Conservation (phyloP, 345 rosid genomes). For the Punica granatum region DNA sequence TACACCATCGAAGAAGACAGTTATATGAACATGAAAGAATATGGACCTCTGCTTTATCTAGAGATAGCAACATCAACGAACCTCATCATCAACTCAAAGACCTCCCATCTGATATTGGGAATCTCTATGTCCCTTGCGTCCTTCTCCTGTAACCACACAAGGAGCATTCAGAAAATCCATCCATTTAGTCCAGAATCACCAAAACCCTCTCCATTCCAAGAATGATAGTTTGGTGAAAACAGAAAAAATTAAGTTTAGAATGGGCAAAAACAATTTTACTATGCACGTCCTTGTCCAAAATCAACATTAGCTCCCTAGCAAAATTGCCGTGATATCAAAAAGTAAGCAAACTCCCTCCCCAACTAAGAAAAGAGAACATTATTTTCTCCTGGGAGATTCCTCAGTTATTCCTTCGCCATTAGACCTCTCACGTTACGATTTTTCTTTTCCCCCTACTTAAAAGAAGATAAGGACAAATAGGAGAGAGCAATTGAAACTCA, state of each 20-base stretch:
- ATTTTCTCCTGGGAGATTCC: neutral
- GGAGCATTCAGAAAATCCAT: neutral
- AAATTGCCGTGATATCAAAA: neutral
- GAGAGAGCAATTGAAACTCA: slow-evolving; percentile 25
- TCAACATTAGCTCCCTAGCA: no score
- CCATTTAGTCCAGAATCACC: neutral
- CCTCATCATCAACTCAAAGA: slow-evolving; percentile 99
- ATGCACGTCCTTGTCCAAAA: neutral
- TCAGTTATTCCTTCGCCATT: neutral
- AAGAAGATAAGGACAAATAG: neutral
- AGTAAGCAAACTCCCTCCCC: neutral
- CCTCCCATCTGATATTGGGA: slow-evolving; percentile 99
- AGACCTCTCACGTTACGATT: neutral
- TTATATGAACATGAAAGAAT: slow-evolving; percentile 5
- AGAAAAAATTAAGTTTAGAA: neutral
- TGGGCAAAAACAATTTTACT: neutral
- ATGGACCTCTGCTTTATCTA: slow-evolving; percentile 5
- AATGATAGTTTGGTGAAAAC: neutral
- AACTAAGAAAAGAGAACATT: neutral
- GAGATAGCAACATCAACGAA: slow-evolving; percentile 19
- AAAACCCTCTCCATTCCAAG: neutral
- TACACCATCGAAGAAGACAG: slow-evolving; percentile 22
- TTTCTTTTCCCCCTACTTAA: neutral
- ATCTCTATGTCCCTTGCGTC: slow-evolving; percentile 98
- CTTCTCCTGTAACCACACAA: slow-evolving; percentile 52